Base-by-base conservation (phyloP, 2,329 filamentous ascomycete species). In the Elsinoe batatas region DNA sequence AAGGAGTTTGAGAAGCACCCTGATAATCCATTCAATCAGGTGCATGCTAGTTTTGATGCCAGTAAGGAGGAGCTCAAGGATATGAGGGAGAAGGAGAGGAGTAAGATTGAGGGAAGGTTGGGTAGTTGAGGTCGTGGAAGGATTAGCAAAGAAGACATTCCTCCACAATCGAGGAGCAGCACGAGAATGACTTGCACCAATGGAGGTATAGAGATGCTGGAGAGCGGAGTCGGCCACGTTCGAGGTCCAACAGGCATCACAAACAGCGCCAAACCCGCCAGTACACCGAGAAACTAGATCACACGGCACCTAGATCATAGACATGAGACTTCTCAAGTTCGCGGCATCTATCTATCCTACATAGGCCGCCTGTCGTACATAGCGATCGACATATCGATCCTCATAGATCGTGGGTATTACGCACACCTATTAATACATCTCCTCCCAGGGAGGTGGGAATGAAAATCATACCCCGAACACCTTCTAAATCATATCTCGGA, bases 1-100 rank as follows among this genome's bases (percentile, higher is more conserved):
- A 94, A 95, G 77, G 93, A 97, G 74, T 98, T 97, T 70, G 87
- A 95, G 71, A 94, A 89, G 77, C 87, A 87, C 65, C 85, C 88
- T 1, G 91, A 97, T 64, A 98, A 98, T 70, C 93, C 93, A 12
- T 93, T 95, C 74, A 95, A 95, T 73, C 88, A 95, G 74, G 83
- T 85, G 13, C 58, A 57, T 42, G 81, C 76, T 53, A 71, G 76
- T 2, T 94, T 89, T 72, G 88, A 98, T 71, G 81, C 88, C 54
- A 80, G 79, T 18, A 85, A 81, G 71, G 88, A 89, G 3, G 91
- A 98, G 64, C 65, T 95, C 43, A 76, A 76, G 49, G 77, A 80
- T 49, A 72, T 91, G 57, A 80, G 76, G 67, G 74, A 82, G 40
- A 70, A 77, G 56, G 88, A 95, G 74, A 84, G 78, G 73, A 67